Percentiles rank a stretch among this genome's conserved stretches.
Conservation (phyloP, 768 basidiomycete genomes). For the Boletus fagicola region DNA sequence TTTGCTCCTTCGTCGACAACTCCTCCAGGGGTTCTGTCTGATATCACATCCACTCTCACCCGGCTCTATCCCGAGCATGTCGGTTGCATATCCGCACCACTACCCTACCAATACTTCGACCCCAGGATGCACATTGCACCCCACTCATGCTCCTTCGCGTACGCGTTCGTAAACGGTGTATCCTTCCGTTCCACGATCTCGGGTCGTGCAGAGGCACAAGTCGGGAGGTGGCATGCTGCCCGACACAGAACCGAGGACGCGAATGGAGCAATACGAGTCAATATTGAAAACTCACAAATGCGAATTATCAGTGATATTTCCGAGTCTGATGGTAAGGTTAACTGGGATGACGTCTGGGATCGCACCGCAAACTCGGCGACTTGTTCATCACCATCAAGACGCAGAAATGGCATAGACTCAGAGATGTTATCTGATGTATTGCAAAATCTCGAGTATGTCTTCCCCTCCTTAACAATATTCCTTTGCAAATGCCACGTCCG, state of each 20-base stretch:
- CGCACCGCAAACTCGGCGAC: constrained; percentile 14
- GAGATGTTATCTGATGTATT: constrained; percentile 40
- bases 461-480: background rate
- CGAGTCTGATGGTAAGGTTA: constrained; percentile 19
- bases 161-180: constrained; percentile 42
- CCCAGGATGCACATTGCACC: constrained; percentile 15
- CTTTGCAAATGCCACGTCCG: background rate
- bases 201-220: constrained; percentile 56
- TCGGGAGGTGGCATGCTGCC: constrained; percentile 70
- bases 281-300: constrained; percentile 1
- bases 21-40: constrained; percentile 32
- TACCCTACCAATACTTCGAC: constrained; percentile 28
- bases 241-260: constrained; percentile 26
- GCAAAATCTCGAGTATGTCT: constrained; percentile 28
- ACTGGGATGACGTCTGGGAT: constrained; percentile 58
- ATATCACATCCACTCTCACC: constrained; percentile 40
- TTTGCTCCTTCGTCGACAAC: constrained; percentile 27
- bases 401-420: background rate
- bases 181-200: constrained; percentile 64
- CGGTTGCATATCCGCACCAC: constrained; percentile 62
- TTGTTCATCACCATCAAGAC: constrained; percentile 1
- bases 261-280: background rate
- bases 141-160: constrained; percentile 58
- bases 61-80: constrained; percentile 42
- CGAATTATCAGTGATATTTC: constrained; percentile 3